These are phyloP conservation scores for Thermochaetoides thermophila DNA, from an alignment of 495 filamentous ascomycete genomes.

Conservation along the genomic window DNA sequence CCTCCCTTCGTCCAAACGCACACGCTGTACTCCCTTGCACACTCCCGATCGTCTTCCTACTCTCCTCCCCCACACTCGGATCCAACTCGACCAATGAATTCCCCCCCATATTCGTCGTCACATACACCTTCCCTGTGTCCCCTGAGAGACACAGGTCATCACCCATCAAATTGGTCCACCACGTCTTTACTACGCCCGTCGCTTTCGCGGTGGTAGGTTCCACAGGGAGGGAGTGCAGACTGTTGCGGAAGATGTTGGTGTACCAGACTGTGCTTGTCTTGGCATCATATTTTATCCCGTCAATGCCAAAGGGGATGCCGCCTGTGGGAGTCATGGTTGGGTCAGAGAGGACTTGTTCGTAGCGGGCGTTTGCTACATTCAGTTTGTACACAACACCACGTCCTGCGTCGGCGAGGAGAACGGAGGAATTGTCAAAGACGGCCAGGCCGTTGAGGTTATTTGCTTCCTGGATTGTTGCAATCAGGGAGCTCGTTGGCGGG, in stretches of 20 bases:
- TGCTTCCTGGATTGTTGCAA: constrained; percentile 26
- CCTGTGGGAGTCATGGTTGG: constrained; percentile 25
- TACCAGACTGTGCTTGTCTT: constrained; percentile 23
- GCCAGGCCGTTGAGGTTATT: constrained; percentile 27
- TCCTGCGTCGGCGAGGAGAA: constrained; percentile 27
- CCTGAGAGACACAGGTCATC: constrained; percentile 30
- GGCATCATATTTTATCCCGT: constrained; percentile 25
- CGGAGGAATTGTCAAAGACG: constrained; percentile 21
- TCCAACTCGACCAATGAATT: constrained; percentile 28
- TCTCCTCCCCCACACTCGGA: constrained; percentile 15
- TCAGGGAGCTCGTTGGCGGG: constrained; percentile 17
- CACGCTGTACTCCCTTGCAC: constrained; percentile 23
- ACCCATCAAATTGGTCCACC: constrained; percentile 28
- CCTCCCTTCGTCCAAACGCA: constrained; percentile 24
- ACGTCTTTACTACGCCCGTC: constrained; percentile 17
- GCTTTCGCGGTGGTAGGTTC: constrained; percentile 25
- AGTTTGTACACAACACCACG: constrained; percentile 28
- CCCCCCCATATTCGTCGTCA: constrained; percentile 23
- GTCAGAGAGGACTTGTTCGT: constrained; percentile 20
- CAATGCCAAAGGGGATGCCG: constrained; percentile 22
- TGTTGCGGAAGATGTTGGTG: constrained; percentile 33
- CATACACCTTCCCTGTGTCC: constrained; percentile 25
- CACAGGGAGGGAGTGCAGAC: constrained; percentile 24
- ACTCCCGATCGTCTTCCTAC: constrained; percentile 15
- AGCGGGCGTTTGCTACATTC: constrained; percentile 23